Evolutionary conservation across 805 yeast species (phyloP).

Genomic region (Lachancea waltii): DNA sequence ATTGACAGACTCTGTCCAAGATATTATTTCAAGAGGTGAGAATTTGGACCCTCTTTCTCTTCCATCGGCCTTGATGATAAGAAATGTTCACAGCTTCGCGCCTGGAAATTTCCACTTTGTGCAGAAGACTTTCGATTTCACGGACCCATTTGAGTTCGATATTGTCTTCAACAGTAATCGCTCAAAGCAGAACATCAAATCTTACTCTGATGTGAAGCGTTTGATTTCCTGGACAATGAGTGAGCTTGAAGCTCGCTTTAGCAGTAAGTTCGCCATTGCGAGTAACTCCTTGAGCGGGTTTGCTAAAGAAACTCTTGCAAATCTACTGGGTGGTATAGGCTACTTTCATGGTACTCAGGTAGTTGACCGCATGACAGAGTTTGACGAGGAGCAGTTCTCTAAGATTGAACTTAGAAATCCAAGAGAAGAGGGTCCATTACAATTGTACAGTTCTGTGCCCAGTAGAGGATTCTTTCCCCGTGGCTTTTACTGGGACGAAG

Average conservation of each 20-base stretch:
- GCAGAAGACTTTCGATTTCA: conserved; percentile 70
- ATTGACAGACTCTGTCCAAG: conserved; percentile 60
- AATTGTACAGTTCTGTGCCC: conserved; percentile 78
- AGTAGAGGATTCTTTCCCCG: conserved; percentile 92
- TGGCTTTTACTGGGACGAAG: conserved; percentile 99
- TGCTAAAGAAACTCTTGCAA: conserved; percentile 75
- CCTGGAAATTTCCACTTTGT: conserved; percentile 71
- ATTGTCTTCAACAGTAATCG: conserved; percentile 48
- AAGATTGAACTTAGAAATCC: conserved; percentile 45
- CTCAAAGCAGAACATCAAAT: conserved; percentile 37
- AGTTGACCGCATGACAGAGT: conserved; percentile 64
- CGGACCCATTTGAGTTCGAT: conserved; percentile 56
- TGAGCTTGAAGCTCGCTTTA: conserved; percentile 38
- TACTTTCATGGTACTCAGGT: conserved; percentile 78
- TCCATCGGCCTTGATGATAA: conserved; percentile 45
- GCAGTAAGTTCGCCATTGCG: conserved; percentile 44
- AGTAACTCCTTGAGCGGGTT: conserved; percentile 43
- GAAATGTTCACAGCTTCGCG: conserved; percentile 51
- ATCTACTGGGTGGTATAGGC: conserved; percentile 83
- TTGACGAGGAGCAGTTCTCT: conserved; percentile 66
- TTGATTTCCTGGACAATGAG: conserved; percentile 19
- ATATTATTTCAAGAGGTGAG: conserved; percentile 29
- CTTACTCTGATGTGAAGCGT: conserved; percentile 18
- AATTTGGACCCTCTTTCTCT: conserved; percentile 29
- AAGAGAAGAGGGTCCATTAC: conserved; percentile 65